These are phyloP conservation scores for Ophiostoma piceae DNA, from an alignment of 2,329 filamentous ascomycete genomes.

Conservation along the genomic window DNA sequence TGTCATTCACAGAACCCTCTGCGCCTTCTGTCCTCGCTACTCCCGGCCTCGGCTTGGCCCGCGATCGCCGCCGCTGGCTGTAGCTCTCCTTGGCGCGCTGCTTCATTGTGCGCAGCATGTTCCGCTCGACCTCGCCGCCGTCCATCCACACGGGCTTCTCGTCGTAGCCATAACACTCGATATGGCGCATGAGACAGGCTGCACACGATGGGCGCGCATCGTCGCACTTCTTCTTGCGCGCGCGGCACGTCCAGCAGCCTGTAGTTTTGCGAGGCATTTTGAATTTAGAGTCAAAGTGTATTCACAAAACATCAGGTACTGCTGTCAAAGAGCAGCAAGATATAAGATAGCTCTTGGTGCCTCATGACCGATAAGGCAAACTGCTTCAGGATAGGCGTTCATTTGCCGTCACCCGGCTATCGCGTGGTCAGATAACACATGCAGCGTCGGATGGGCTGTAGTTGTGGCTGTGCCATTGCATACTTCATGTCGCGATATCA, in stretches of 20 bases:
- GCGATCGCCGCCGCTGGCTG: slow-evolving; percentile 20
- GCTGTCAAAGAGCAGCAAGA: too few relatives aligned
- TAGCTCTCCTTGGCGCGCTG: slow-evolving; percentile 23
- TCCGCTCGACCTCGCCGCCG: slow-evolving; percentile 16
- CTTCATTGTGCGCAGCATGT: slow-evolving; percentile 20
- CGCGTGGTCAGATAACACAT: background rate
- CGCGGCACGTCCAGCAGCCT: slow-evolving; percentile 24
- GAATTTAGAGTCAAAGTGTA: too few relatives aligned
- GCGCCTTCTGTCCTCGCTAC: background rate
- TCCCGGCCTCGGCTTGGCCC: slow-evolving; percentile 5
- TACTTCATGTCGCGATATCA: background rate
- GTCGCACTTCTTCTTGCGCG: slow-evolving; percentile 25
- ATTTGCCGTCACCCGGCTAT: background rate
- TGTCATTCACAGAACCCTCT: too few relatives aligned
- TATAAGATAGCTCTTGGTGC: background rate
- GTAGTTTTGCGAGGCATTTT: slow-evolving; percentile 22
- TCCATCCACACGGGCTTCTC: slow-evolving; percentile 23
- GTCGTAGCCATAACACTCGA: slow-evolving; percentile 21
- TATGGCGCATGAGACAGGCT: slow-evolving; percentile 17
- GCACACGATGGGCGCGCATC: slow-evolving; percentile 19
- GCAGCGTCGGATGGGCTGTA: background rate
- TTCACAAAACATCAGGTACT: too few relatives aligned
- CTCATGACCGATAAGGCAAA: background rate
- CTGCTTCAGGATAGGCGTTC: background rate
- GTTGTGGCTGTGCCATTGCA: background rate